Conservation (phyloP, 2,329 filamentous ascomycete genomes). For the Colletotrichum horii region DNA sequence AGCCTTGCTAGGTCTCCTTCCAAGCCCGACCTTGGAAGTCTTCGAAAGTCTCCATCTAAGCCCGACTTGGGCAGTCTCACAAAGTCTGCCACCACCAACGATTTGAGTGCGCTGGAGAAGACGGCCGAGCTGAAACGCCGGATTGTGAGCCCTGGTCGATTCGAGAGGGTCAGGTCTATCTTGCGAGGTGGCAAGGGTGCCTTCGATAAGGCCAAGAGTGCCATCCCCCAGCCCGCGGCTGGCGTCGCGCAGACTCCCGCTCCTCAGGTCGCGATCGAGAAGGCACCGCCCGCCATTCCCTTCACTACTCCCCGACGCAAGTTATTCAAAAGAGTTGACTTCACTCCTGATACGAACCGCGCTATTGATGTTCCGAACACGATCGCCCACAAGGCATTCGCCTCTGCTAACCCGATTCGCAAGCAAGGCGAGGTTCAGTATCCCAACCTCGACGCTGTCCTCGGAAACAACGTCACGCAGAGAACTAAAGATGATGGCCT, state of each 20-base stretch:
- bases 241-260: constrained; percentile 52
- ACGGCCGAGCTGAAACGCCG: constrained; percentile 37
- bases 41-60: constrained; percentile 59
- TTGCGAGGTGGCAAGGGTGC: constrained; percentile 47
- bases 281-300: constrained; percentile 55
- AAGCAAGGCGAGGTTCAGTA: constrained; percentile 39
- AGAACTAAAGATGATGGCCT: constrained; percentile 40
- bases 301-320: constrained; percentile 73
- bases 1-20: constrained; percentile 50
- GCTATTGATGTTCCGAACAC: constrained; percentile 44
- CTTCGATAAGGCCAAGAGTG: constrained; percentile 46
- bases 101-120: constrained; percentile 35
- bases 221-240: constrained; percentile 49
- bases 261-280: constrained; percentile 47
- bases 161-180: constrained; percentile 65
- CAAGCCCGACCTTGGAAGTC: constrained; percentile 45
- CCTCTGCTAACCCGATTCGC: constrained; percentile 43
- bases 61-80: constrained; percentile 44
- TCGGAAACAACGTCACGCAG: constrained; percentile 29
- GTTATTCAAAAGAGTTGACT: constrained; percentile 76
- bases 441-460: constrained; percentile 32
- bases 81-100: constrained; percentile 59
- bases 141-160: constrained; percentile 53
- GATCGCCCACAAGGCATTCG: constrained; percentile 48
- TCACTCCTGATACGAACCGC: constrained; percentile 73